A percentile compares a stretch with the other conserved stretches of the same genome.
These are phyloP conservation scores for Fonsecaea pedrosoi DNA, from an alignment of 2,329 filamentous ascomycete species.

Conservation along the genomic window DNA sequence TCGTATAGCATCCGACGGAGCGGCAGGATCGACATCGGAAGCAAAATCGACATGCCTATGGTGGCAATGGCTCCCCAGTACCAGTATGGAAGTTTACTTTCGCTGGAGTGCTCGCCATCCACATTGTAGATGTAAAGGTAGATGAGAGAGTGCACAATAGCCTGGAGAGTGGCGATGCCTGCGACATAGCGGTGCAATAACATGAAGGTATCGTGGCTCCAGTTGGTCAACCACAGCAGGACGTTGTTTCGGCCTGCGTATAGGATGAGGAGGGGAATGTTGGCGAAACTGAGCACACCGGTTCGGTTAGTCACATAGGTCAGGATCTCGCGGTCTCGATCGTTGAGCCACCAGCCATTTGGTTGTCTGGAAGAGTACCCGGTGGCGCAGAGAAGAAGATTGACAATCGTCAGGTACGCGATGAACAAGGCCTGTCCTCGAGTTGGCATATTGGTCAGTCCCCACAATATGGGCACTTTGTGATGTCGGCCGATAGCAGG, in stretches of 20 bases:
- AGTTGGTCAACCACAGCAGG: conserved; percentile 40
- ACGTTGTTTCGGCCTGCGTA: conserved; percentile 33
- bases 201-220: conserved; percentile 48
- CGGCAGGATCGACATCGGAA: conserved; percentile 41
- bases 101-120: conserved; percentile 15
- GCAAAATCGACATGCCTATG: conserved; percentile 41
- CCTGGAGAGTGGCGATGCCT: conserved; percentile 35
- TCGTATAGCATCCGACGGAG: conserved; percentile 46
- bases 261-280: conserved; percentile 29
- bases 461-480: conserved; percentile 32
- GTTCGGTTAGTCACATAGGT: conserved; percentile 32
- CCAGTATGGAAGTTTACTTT: conserved; percentile 29
- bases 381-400: conserved; percentile 43
- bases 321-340: conserved; percentile 17
- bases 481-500: conserved; percentile 10
- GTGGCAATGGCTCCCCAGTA: conserved; percentile 50
- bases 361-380: conserved; percentile 39
- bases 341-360: conserved; percentile 35
- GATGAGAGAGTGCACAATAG: conserved; percentile 33
- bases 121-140: conserved; percentile 21
- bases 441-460: conserved; percentile 37
- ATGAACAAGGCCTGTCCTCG: conserved; percentile 43
- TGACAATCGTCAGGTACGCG: conserved; percentile 41
- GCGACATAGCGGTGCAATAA: conserved; percentile 48
- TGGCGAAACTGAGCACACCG: conserved; percentile 36